phyloP scores from a whole-genome alignment of 345 rosid species.

The Psidium guajava region DNA sequence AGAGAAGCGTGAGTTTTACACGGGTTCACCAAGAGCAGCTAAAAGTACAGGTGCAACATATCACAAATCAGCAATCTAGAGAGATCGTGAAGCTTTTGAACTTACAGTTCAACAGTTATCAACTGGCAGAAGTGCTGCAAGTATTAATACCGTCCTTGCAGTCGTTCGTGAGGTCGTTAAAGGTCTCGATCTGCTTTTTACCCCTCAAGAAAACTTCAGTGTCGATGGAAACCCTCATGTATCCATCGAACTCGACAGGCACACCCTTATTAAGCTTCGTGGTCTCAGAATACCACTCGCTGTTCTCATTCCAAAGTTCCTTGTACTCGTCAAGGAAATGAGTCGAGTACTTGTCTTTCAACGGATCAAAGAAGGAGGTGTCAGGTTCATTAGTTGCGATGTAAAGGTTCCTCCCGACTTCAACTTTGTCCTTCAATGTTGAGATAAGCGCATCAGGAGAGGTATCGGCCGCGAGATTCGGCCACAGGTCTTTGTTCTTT shows the following conservation, averaged over 20 bases:
- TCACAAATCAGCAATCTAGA: background rate
- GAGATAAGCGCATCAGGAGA: constrained; percentile 56
- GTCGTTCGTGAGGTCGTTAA: constrained; percentile 81
- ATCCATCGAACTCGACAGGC: constrained; percentile 86
- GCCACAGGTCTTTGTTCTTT: constrained; percentile 73
- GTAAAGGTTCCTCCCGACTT: constrained; percentile 72
- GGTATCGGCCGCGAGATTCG: constrained; percentile 72
- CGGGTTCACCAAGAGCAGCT: background rate
- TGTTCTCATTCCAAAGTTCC: constrained; percentile 78
- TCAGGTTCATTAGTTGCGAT: constrained; percentile 79
- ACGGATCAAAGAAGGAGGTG: constrained; percentile 51
- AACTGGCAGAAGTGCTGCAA: constrained; percentile 60
- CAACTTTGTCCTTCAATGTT: constrained; percentile 53
- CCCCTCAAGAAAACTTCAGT: constrained; percentile 94
- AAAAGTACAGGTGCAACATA: background rate
- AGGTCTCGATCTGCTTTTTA: constrained; percentile 88
- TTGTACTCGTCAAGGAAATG: constrained; percentile 80
- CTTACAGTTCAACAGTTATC: background rate
- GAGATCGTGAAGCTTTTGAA: background rate
- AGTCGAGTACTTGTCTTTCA: constrained; percentile 71
- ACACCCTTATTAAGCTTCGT: constrained; percentile 65
- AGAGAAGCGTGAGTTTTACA: background rate
- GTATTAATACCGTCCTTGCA: constrained; percentile 85
- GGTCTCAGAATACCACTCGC: constrained; percentile 89
- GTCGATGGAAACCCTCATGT: constrained; percentile 81